Base-by-base conservation (phyloP, 352 stramenopile genomes). In the Pythium aphanidermatum region DNA sequence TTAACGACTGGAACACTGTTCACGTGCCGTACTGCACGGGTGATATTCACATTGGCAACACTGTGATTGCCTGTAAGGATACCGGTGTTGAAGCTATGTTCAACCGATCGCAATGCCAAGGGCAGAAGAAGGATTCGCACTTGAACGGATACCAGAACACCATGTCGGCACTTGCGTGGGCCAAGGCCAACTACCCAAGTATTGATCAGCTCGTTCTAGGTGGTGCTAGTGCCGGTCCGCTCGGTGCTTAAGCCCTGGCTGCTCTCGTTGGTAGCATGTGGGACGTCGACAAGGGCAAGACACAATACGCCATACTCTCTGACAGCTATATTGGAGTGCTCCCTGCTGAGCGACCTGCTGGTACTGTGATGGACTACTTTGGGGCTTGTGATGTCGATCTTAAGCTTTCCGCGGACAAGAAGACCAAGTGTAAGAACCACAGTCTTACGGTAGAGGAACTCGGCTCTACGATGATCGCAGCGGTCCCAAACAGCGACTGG, bases 1-100 rank as follows among this genome's bases (percentile, higher is more conserved):
- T 86, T 40, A 79, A 78, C 39, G 70, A 83, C 58, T 88, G 71
- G 61, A 84, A 83, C 58, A 84, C 84, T 32, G 70, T 88, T 13
- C 70, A 84, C 58, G 36, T 85, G 31, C 72, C 73, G 6, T 88
- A 88, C 58, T 88, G 75, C 61, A 86, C 75, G 35, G 75, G 75
- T 24, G 75, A 86, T 52, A 51, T 88, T 40, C 74, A 88, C 55
- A 33, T 88, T 6, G 75, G 75, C 37, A 75, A 60, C 52, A 38
- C 53, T 23, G 33, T 68, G 7, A 36, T 65, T 16, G 40, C 36
- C n/a, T 63, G 64, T 29, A 45, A 21, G 0, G 65, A 77, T 43
- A 68, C 51, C 20, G 23, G 35, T 2, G 24, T 83, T 9, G 74
- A 75, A 30, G 33, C 43, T 4, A 30, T 87, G 17, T 58, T 87